Conservation (phyloP, 345 rosid genomes). For the Gossypium turneri region DNA sequence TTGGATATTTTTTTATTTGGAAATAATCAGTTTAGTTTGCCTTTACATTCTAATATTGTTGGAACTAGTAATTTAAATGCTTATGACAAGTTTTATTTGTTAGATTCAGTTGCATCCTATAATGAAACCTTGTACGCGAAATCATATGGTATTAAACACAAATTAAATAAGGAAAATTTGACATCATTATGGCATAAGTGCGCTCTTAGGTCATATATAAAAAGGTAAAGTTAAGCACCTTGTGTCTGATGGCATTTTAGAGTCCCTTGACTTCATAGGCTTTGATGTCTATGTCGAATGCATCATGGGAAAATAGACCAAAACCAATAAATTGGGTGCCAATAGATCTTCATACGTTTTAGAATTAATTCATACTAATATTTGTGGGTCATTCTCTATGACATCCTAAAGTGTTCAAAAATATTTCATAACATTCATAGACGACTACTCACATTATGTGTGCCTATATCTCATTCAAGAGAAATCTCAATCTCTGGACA, state of each 20-base stretch:
- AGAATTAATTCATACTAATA: background rate
- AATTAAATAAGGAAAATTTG: too few relatives aligned
- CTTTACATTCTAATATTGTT: too few relatives aligned
- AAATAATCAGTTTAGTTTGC: too few relatives aligned
- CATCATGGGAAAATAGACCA: background rate
- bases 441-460: background rate
- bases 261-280: too few relatives aligned
- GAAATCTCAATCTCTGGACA: background rate
- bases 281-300: too few relatives aligned
- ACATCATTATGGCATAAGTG: too few relatives aligned
- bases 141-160: background rate
- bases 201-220: too few relatives aligned
- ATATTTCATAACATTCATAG: background rate
- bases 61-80: too few relatives aligned
- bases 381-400: background rate
- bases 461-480: conserved; percentile 6
- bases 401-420: background rate
- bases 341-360: background rate
- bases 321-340: background rate
- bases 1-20: too few relatives aligned
- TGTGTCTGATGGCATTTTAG: too few relatives aligned
- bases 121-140: background rate
- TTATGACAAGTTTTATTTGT: too few relatives aligned
- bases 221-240: too few relatives aligned
- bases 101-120: background rate